Conservation (phyloP, 345 rosid species). For the Carallia pectinifolia region DNA sequence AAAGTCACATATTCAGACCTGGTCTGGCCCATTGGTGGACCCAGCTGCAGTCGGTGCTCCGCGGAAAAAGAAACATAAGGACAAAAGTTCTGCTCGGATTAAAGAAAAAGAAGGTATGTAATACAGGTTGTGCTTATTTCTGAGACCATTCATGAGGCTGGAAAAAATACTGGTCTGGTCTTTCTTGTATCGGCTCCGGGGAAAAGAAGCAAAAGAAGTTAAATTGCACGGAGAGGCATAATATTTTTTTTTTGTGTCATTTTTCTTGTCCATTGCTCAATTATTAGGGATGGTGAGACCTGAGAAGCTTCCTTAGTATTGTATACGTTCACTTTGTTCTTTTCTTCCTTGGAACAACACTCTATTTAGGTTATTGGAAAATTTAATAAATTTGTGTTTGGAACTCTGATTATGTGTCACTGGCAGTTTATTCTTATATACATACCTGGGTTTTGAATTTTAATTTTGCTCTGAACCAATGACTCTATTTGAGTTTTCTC, state of each 20-base stretch:
- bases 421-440: constrained; percentile 13
- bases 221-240: constrained; percentile 42
- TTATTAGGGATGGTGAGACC: constrained; percentile 29
- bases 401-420: constrained; percentile 13
- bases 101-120: constrained; percentile 29
- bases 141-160: constrained; percentile 30
- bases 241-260: constrained; percentile 24
- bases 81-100: constrained; percentile 35
- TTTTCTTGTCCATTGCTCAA: constrained; percentile 24
- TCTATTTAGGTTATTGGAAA: constrained; percentile 21
- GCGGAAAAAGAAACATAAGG: constrained; percentile 34
- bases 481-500: background rate
- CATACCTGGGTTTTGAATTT: background rate
- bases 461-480: background rate
- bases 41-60: constrained; percentile 23
- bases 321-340: constrained; percentile 33
- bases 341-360: constrained; percentile 17
- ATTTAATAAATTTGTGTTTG: constrained; percentile 27
- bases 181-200: constrained; percentile 24
- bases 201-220: constrained; percentile 21
- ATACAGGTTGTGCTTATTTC: constrained; percentile 18
- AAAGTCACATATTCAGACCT: constrained; percentile 29
- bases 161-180: constrained; percentile 26
- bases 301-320: constrained; percentile 36
- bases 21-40: constrained; percentile 37